phyloP scores from a whole-genome alignment of 2,329 filamentous ascomycete genomes.

The Nothophoma quercina region DNA sequence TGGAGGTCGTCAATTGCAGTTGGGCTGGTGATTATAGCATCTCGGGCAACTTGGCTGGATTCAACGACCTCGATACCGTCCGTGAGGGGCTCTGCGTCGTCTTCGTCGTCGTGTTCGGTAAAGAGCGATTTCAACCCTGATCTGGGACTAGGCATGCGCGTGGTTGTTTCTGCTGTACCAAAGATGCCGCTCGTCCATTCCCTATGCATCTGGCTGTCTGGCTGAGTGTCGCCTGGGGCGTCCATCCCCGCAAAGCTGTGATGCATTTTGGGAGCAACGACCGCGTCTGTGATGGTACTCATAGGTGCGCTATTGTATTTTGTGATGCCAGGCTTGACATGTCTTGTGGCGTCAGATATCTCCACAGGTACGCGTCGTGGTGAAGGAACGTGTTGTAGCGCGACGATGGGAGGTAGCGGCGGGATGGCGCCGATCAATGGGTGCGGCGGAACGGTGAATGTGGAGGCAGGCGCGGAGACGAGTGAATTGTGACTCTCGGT shows the following conservation, averaged over 20 bases:
- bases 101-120: conserved; percentile 25
- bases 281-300: conserved; percentile 28
- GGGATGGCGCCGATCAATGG: conserved; percentile 16
- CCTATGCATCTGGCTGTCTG: conserved; percentile 56
- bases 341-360: conserved; percentile 12
- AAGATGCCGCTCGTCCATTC: conserved; percentile 46
- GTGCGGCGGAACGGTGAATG: conserved; percentile 14
- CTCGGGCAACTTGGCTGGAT: conserved; percentile 39
- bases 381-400: conserved; percentile 23
- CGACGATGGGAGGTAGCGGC: conserved; percentile 21
- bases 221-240: conserved; percentile 56
- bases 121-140: conserved; percentile 26
- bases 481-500: conserved; percentile 27
- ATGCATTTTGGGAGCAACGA: conserved; percentile 34
- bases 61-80: conserved; percentile 29
- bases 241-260: conserved; percentile 51
- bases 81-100: conserved; percentile 26
- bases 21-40: conserved; percentile 39
- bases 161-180: conserved; percentile 20
- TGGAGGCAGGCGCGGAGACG: conserved; percentile 16
- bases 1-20: conserved; percentile 39
- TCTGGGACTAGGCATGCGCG: conserved; percentile 15
- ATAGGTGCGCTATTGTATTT: conserved; percentile 45
- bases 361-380: conserved; percentile 39
- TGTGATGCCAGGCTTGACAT: conserved; percentile 42